phyloP scores from a whole-genome alignment of 495 filamentous ascomycete species.

The Daldinia childiae region DNA sequence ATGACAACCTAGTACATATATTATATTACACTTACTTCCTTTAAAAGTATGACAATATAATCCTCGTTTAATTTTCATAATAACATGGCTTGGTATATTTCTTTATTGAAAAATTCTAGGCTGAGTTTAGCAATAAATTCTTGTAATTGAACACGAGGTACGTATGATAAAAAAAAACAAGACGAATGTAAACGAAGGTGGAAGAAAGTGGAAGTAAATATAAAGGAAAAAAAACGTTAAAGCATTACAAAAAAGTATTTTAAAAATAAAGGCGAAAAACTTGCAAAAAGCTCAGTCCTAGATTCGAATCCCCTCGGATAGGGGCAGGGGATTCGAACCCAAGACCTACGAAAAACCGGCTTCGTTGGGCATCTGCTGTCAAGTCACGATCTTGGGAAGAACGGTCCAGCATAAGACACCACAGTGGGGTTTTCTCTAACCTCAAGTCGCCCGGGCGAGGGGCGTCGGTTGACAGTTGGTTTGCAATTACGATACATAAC shows the following conservation, averaged over 20 bases:
- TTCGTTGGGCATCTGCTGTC: neutral
- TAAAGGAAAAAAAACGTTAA: neutral
- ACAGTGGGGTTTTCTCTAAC: neutral
- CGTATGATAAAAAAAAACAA: no score
- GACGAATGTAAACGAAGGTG: no score
- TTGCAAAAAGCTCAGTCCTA: neutral
- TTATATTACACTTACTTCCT: neutral
- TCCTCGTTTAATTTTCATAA: neutral
- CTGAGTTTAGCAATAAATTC: no score
- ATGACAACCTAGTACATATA: neutral
- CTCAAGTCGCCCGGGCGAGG: neutral
- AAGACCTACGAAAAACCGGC: neutral
- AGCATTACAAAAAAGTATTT: neutral
- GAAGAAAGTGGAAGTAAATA: neutral
- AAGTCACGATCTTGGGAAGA: neutral
- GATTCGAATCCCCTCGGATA: neutral
- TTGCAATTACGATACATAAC: neutral
- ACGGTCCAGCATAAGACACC: neutral
- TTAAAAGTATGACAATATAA: neutral
- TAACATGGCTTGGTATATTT: neutral
- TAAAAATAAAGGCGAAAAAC: neutral
- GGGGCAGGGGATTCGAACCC: neutral
- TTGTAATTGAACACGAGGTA: no score
- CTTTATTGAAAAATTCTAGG: no score
- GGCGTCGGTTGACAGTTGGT: neutral